Percentiles rank a stretch among this genome's conserved stretches.
Evolutionary conservation across 176 grass and related monocot genomes (phyloP).

Genomic region (Alloteropsis semialata): DNA sequence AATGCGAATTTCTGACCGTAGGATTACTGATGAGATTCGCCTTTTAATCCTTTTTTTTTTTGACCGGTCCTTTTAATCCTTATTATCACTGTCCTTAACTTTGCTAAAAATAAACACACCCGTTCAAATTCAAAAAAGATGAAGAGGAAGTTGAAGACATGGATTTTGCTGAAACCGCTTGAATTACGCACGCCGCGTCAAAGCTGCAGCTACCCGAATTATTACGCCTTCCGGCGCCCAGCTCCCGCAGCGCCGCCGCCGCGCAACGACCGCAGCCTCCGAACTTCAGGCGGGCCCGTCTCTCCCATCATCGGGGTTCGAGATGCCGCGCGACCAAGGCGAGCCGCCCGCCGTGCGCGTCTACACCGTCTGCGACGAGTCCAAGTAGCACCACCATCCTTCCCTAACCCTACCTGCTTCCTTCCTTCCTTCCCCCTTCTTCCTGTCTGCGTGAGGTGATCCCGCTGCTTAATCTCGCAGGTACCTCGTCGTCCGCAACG

Average conservation of each 20-base stretch:
- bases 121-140: too few relatives aligned
- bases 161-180: background rate
- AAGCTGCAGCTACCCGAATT: background rate
- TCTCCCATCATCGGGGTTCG: background rate
- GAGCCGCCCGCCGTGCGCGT: slow-evolving; percentile 56
- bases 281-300: too few relatives aligned
- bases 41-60: too few relatives aligned
- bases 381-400: slow-evolving; percentile 44
- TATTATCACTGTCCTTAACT: background rate
- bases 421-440: background rate
- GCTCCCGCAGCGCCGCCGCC: background rate
- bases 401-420: background rate
- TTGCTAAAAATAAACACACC: background rate
- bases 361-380: slow-evolving; percentile 95
- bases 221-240: background rate
- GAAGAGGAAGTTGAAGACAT: too few relatives aligned
- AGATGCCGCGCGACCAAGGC: slow-evolving; percentile 64
- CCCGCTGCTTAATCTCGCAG: slow-evolving; percentile 28
- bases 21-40: background rate
- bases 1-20: background rate
- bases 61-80: too few relatives aligned
- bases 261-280: too few relatives aligned
- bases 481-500: slow-evolving; percentile 87
- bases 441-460: too few relatives aligned
- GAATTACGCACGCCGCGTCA: background rate